phyloP scores from a whole-genome alignment of 2,329 filamentous ascomycete genomes.

The Berkeleyomyces basicola region DNA sequence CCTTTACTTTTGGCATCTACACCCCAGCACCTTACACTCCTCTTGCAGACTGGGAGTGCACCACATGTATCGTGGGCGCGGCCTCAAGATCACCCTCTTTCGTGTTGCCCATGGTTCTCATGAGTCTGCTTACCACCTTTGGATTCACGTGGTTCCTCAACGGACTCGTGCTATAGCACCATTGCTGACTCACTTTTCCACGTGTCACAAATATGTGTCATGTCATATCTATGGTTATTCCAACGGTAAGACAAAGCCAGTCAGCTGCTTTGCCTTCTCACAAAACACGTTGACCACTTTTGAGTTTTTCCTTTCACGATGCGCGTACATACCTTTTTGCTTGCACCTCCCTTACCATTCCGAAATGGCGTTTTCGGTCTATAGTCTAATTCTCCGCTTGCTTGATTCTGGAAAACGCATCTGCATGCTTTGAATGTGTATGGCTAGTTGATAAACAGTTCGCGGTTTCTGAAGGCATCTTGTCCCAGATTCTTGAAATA shows the following conservation, averaged over 20 bases:
- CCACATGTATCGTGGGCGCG: conserved; percentile 37
- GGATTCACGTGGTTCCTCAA: conserved; percentile 50
- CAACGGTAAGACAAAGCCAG: not conserved
- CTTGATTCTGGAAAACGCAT: too few relatives aligned
- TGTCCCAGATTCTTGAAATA: too few relatives aligned
- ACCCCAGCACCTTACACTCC: conserved; percentile 33
- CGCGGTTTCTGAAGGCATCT: too few relatives aligned
- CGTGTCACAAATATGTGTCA: not conserved
- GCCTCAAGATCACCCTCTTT: not conserved
- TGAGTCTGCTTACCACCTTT: conserved; percentile 37
- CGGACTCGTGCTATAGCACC: conserved; percentile 26
- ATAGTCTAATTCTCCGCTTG: too few relatives aligned
- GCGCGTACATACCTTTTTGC: too few relatives aligned
- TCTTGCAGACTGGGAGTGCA: conserved; percentile 36
- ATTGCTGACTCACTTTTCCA: not conserved
- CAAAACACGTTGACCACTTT: too few relatives aligned
- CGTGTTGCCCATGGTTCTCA: conserved; percentile 17
- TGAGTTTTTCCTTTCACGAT: too few relatives aligned
- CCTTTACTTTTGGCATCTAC: conserved; percentile 44
- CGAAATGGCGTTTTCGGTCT: too few relatives aligned
- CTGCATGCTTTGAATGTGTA: too few relatives aligned
- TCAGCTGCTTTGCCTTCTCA: too few relatives aligned
- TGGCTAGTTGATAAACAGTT: too few relatives aligned
- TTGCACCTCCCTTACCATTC: too few relatives aligned
- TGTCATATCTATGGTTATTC: not conserved